A percentile compares a stretch with the other conserved stretches of the same genome.
Conservation (phyloP, 2,329 filamentous ascomycete species). For the Stachybotrys echinatus region DNA sequence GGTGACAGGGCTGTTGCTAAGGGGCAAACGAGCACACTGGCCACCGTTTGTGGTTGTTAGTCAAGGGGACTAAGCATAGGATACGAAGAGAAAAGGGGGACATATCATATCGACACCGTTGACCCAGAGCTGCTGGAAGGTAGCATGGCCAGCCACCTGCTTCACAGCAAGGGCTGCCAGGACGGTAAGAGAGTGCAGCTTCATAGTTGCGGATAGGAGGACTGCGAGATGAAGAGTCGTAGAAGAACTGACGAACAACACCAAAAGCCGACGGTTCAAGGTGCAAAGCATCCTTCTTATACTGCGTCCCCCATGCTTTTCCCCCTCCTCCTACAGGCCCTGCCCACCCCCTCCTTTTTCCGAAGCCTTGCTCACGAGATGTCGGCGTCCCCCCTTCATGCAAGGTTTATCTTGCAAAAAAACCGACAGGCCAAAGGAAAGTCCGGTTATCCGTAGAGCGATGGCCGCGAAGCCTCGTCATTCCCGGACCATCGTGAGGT, state of each 20-base stretch:
- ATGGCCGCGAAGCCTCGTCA: background rate
- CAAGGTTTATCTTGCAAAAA: no score
- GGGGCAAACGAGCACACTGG: conserved; percentile 42
- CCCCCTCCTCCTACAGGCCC: no score
- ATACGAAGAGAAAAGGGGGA: conserved; percentile 5
- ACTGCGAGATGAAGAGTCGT: no score
- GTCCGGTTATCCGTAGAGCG: background rate
- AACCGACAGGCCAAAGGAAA: no score
- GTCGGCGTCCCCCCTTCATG: background rate
- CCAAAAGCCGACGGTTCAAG: background rate
- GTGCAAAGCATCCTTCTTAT: background rate
- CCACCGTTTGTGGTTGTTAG: conserved; percentile 25
- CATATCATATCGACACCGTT: conserved; percentile 33
- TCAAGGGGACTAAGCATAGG: background rate
- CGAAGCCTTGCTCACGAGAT: no score
- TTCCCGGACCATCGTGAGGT: background rate
- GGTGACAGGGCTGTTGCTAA: conserved; percentile 45
- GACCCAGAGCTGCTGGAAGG: conserved; percentile 45
- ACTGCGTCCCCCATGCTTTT: no score
- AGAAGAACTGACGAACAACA: no score
- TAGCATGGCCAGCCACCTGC: conserved; percentile 39
- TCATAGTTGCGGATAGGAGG: conserved; percentile 21
- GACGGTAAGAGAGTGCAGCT: conserved; percentile 22
- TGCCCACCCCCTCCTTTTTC: no score
- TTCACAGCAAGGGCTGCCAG: conserved; percentile 26